A percentile compares a stretch with the other conserved stretches of the same genome.
Conservation (phyloP, 306 rosid species). For the Vigna hirtella region DNA sequence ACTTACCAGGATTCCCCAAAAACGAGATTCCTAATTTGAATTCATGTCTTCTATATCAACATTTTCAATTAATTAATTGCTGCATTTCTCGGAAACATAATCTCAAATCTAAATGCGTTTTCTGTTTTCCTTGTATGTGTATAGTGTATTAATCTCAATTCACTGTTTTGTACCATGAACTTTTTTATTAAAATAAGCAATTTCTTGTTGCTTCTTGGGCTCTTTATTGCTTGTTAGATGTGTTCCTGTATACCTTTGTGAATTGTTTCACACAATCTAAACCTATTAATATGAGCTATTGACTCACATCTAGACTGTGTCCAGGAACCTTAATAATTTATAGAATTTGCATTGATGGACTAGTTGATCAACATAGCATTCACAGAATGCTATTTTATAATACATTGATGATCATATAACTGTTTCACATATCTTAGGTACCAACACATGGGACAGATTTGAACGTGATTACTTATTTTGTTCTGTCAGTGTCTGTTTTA, state of each 20-base stretch:
- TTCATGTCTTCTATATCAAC: slow-evolving; percentile 87
- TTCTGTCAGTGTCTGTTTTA: no score
- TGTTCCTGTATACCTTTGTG: slow-evolving; percentile 3
- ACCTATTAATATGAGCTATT: no score
- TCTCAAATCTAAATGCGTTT: slow-evolving; percentile 34
- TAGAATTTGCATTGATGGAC: no score
- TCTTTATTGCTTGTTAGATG: slow-evolving; percentile 8
- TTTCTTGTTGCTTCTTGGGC: slow-evolving; percentile 25
- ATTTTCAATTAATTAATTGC: slow-evolving; percentile 89
- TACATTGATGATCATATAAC: no score
- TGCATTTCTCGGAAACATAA: slow-evolving; percentile 76
- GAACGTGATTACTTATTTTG: no score
- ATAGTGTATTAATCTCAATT: slow-evolving; percentile 7
- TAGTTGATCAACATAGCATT: no score
- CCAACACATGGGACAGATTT: no score
- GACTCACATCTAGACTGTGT: no score
- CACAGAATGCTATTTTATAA: no score
- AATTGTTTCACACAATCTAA: slow-evolving; percentile 17
- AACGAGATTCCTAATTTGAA: slow-evolving; percentile 91
- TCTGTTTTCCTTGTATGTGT: background rate
- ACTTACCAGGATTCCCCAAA: slow-evolving; percentile 73
- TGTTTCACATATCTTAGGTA: no score
- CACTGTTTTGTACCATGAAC: slow-evolving; percentile 28
- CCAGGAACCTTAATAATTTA: no score
- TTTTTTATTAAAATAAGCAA: slow-evolving; percentile 25